A percentile compares a stretch with the other conserved stretches of the same genome.
These are phyloP conservation scores for Puccinia hordei DNA, from an alignment of 1,284 basidiomycete genomes.

Conservation along the genomic window DNA sequence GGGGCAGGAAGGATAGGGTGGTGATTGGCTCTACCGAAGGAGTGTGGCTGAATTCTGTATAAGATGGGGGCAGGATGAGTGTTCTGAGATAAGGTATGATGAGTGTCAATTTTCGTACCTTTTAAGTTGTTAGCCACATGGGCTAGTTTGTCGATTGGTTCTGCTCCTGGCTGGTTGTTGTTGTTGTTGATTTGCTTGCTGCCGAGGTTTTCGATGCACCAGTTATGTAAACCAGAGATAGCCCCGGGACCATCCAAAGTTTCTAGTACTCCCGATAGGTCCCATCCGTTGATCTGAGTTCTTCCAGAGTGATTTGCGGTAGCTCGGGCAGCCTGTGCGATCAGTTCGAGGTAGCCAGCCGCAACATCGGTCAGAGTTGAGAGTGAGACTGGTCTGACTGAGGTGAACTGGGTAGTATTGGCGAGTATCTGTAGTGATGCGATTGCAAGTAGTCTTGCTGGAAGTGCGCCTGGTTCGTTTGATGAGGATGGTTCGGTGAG, in stretches of 20 bases:
- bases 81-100: too few relatives aligned
- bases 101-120: background rate
- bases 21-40: slow-evolving; percentile 1
- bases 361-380: slow-evolving; percentile 11
- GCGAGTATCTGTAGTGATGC: slow-evolving; percentile 30
- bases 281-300: slow-evolving; percentile 30
- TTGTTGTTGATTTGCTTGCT: background rate
- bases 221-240: slow-evolving; percentile 12
- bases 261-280: background rate
- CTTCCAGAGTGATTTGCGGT: slow-evolving; percentile 27
- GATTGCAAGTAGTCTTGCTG: slow-evolving; percentile 15
- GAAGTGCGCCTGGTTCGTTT: slow-evolving; percentile 7
- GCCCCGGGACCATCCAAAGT: slow-evolving; percentile 3
- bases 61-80: background rate
- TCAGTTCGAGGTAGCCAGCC: slow-evolving; percentile 20
- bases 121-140: background rate
- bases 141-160: background rate
- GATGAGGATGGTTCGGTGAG: background rate
- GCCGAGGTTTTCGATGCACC: slow-evolving; percentile 1
- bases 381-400: slow-evolving; percentile 31
- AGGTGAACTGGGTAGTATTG: slow-evolving; percentile 34
- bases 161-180: background rate
- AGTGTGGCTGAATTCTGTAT: background rate
- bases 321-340: slow-evolving; percentile 4
- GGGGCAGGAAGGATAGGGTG: slow-evolving; percentile 33